Evolutionary conservation across 1,284 basidiomycete species (phyloP).

Genomic region (Trametes pubescens): DNA sequence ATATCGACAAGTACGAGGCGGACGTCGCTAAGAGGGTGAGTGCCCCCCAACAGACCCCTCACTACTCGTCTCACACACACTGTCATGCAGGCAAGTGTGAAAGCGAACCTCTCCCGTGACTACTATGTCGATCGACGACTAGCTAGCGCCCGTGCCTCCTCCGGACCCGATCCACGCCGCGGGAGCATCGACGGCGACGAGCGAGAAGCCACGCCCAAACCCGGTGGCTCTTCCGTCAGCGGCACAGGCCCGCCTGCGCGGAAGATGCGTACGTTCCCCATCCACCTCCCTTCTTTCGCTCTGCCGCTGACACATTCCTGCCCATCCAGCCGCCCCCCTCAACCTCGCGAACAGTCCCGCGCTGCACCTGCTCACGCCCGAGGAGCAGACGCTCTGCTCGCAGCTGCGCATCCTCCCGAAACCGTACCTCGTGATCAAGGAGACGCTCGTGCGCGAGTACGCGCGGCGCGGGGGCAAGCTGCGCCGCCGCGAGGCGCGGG

Average conservation of each 20-base stretch:
- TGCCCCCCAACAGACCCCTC: neutral
- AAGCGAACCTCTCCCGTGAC: slow-evolving; percentile 63
- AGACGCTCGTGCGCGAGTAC: slow-evolving; percentile 91
- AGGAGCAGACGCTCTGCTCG: slow-evolving; percentile 90
- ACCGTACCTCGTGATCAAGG: slow-evolving; percentile 93
- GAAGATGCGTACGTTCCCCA: slow-evolving; percentile 55
- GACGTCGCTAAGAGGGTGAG: slow-evolving; percentile 79
- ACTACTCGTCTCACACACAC: neutral
- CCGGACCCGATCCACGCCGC: slow-evolving; percentile 63
- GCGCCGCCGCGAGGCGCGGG: slow-evolving; percentile 84
- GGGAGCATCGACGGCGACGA: slow-evolving; percentile 63
- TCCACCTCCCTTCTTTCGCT: slow-evolving; percentile 9
- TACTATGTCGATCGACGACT: slow-evolving; percentile 61
- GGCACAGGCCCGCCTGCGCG: slow-evolving; percentile 51
- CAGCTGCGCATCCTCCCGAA: slow-evolving; percentile 89
- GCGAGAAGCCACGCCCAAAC: slow-evolving; percentile 64
- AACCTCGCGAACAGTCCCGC: slow-evolving; percentile 89
- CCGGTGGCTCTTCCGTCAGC: slow-evolving; percentile 41
- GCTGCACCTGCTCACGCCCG: slow-evolving; percentile 85
- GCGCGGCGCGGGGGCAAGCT: slow-evolving; percentile 88
- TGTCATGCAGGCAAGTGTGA: slow-evolving; percentile 59
- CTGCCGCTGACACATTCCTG: slow-evolving; percentile 18
- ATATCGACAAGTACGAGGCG: slow-evolving; percentile 87
- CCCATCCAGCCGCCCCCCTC: slow-evolving; percentile 68
- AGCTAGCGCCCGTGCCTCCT: slow-evolving; percentile 59